Evolutionary conservation across 495 filamentous ascomycete species (phyloP), one percentile per base, ranked within the genome.

Genomic region (Lasiosphaeria ovina): DNA sequence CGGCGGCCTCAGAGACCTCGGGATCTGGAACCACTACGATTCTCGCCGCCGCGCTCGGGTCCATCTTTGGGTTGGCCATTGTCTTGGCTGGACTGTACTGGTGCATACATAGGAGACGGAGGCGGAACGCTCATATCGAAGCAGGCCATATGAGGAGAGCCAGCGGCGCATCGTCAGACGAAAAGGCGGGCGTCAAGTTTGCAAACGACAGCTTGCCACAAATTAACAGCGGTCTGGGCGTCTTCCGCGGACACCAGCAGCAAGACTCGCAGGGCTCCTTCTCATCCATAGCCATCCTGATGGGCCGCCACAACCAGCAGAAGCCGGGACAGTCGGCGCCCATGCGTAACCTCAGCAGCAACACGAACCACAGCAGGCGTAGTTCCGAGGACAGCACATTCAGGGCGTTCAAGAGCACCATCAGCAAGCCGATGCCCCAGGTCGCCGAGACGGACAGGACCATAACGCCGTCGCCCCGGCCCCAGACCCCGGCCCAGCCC

Each of bases 1-100:
- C 65, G 31, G 59, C 62, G 36, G 61, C 54, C 14, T 52, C 56
- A 35, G 57, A 44, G 3, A 24, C 24, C 24, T 24, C 24, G 24
- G 40, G 42, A 31, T 51, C 55, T 6, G 59, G 36, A 4, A 60
- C 51, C 35, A 73, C 71, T 16, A 66, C 79, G 16, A 87, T 96
- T 36, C 81, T 98, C 1, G 92, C 89, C 51, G 88, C 87, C 44
- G 88, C 89, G 2, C 81, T 98, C 1, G 92, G 93, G 4, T 84
- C 86, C 14, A 82, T 97, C 31, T 81, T 91, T 56, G 92, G 88
- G 2, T 72, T 89, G 51, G 87, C 84, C 14, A 71, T 87, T 1
- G 70, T 97, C 9, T 73, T 97, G n/a, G 76, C 88, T 10, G 57
- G 86, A 8, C 62, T 90, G 4, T 79, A 97, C 14, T 75, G 92